phyloP scores from a whole-genome alignment of 352 stramenopile species.

The Phytophthora colocasiae region DNA sequence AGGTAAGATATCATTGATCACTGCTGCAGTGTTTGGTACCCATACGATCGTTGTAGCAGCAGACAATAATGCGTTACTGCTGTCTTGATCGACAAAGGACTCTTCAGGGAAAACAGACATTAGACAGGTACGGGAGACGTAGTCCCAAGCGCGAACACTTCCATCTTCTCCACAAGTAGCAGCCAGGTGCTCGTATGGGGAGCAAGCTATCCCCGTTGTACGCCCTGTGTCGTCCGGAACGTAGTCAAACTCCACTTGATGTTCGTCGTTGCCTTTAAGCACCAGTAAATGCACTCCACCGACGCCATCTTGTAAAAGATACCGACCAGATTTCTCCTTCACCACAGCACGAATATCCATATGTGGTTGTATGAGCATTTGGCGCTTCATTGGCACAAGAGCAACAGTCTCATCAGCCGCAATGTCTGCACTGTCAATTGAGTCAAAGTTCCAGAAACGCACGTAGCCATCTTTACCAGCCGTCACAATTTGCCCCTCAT shows the following conservation, averaged over 20 bases:
- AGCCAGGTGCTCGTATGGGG: conserved; percentile 86
- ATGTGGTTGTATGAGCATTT: conserved; percentile 58
- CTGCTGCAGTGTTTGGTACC: conserved; percentile 59
- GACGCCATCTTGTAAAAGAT: conserved; percentile 70
- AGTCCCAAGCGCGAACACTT: conserved; percentile 89
- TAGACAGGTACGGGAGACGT: conserved; percentile 63
- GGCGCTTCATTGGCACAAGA: conserved; percentile 67
- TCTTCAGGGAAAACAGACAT: conserved; percentile 32
- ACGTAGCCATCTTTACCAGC: conserved; percentile 88
- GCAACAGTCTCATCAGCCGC: conserved; percentile 80
- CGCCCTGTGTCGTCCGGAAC: conserved; percentile 68
- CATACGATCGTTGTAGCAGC: conserved; percentile 74
- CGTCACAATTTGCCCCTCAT: conserved; percentile 61
- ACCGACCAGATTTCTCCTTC: conserved; percentile 45
- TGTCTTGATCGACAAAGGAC: conserved; percentile 8
- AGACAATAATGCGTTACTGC: conserved; percentile 5
- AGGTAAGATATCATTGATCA: conserved; percentile 53
- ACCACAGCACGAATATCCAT: conserved; percentile 81
- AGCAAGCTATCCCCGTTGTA: conserved; percentile 80
- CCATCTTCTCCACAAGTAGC: conserved; percentile 89
- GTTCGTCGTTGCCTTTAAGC: conserved; percentile 43
- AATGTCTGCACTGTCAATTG: conserved; percentile 89
- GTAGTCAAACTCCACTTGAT: conserved; percentile 62
- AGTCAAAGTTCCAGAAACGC: conserved; percentile 90
- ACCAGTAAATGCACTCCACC: conserved; percentile 61